Percentiles rank a stretch among this genome's conserved stretches.
phyloP scores from a whole-genome alignment of 2,329 filamentous ascomycete species.

The Alternaria sp. region DNA sequence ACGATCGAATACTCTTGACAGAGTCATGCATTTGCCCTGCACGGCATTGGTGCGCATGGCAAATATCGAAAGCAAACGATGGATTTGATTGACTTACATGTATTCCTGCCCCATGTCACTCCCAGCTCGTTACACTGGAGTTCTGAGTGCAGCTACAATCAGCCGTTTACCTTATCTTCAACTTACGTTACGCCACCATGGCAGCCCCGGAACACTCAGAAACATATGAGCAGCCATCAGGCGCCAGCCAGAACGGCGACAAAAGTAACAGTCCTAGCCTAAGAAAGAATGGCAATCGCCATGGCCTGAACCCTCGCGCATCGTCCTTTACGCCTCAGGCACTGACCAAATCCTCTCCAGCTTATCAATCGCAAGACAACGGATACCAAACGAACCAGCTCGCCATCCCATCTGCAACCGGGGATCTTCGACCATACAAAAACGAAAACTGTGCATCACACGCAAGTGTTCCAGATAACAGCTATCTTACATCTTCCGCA shows the following conservation, averaged over 20 bases:
- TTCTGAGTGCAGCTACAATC: background rate
- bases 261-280: background rate
- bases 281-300: background rate
- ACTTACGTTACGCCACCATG: background rate
- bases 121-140: background rate
- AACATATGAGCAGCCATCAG: background rate
- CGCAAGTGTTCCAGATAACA: background rate
- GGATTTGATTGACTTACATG: background rate
- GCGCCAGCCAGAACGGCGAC: background rate
- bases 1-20: background rate
- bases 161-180: background rate
- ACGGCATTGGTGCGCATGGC: background rate
- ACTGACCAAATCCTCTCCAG: background rate
- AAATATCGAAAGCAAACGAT: background rate
- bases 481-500: too few relatives aligned
- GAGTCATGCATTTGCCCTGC: background rate
- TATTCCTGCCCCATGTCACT: background rate
- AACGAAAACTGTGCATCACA: background rate
- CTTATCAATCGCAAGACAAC: background rate
- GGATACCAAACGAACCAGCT: background rate
- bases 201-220: background rate
- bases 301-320: background rate
- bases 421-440: background rate
- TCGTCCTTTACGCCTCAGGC: background rate
- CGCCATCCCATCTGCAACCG: background rate